Evolutionary conservation across 1,139 yeast species (phyloP).

Genomic region (Lodderomyces metapsilosis): DNA sequence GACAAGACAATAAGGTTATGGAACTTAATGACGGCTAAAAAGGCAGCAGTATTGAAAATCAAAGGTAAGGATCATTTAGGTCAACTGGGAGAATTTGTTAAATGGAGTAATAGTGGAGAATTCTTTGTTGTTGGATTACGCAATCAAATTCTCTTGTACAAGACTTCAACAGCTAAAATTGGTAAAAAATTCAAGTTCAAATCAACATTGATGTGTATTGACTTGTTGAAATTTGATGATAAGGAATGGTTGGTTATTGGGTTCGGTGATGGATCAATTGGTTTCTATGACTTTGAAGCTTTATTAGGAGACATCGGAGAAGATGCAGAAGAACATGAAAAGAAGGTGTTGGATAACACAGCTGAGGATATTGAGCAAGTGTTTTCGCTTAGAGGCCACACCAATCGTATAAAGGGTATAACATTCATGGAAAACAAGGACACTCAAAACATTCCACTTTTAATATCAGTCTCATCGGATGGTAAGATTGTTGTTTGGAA

Average conservation of each 20-base stretch:
- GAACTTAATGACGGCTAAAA: constrained; percentile 97
- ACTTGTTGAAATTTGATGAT: constrained; percentile 42
- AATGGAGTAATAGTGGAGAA: constrained; percentile 61
- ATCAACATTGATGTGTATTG: constrained; percentile 69
- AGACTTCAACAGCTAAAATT: constrained; percentile 62
- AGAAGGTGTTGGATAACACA: constrained; percentile 26
- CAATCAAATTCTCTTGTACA: constrained; percentile 63
- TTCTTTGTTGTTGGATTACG: constrained; percentile 74
- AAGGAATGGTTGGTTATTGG: constrained; percentile 66
- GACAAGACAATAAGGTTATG: constrained; percentile 85
- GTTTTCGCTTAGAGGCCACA: constrained; percentile 72
- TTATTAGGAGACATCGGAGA: constrained; percentile 1
- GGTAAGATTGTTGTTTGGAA: constrained; percentile 94
- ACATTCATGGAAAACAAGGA: constrained; percentile 45
- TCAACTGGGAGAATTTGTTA: constrained; percentile 63
- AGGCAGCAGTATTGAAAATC: constrained; percentile 80
- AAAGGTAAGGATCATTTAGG: constrained; percentile 65
- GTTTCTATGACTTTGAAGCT: constrained; percentile 37
- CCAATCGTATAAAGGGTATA: constrained; percentile 80
- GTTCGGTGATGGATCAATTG: constrained; percentile 69
- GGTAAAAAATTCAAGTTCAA: constrained; percentile 48
- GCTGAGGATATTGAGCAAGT: constrained; percentile 42
- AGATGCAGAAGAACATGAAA: constrained; percentile 19
- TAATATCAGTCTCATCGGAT: constrained; percentile 87
- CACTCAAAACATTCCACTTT: constrained; percentile 39